These are phyloP conservation scores for Suhomyces atakaporum DNA, from an alignment of 1,139 yeast genomes.

Conservation along the genomic window DNA sequence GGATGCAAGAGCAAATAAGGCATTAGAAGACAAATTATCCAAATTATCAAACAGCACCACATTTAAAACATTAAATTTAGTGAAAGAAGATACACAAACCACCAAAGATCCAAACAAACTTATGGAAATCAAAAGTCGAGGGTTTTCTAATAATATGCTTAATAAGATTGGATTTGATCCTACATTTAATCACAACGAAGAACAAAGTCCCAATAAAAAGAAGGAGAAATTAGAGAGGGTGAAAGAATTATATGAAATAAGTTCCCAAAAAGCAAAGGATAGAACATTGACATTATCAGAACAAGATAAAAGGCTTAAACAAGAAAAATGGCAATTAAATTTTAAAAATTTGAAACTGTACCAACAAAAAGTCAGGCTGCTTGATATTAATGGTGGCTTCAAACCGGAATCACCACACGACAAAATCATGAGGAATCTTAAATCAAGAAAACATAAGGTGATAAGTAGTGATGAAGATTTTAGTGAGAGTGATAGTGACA, in stretches of 20 bases:
- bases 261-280: slow-evolving; percentile 19
- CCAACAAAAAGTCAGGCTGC: slow-evolving; percentile 16
- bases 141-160: slow-evolving; percentile 41
- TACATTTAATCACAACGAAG: slow-evolving; percentile 21
- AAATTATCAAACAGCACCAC: slow-evolving; percentile 19
- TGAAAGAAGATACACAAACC: slow-evolving; percentile 22
- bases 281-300: slow-evolving; percentile 24
- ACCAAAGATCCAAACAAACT: slow-evolving; percentile 24
- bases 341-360: slow-evolving; percentile 21
- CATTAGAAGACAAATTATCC: slow-evolving; percentile 32
- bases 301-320: slow-evolving; percentile 19
- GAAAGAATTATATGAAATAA: slow-evolving; percentile 29
- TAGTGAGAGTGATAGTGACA: slow-evolving; percentile 18
- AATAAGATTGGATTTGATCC: slow-evolving; percentile 56
- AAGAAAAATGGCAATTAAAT: slow-evolving; percentile 27
- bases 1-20: slow-evolving; percentile 36
- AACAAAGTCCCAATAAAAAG: slow-evolving; percentile 16
- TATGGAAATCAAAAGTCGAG: slow-evolving; percentile 17
- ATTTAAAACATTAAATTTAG: slow-evolving; percentile 19
- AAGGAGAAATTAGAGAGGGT: slow-evolving; percentile 18
- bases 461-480: slow-evolving; percentile 13
- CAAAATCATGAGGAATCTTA: slow-evolving; percentile 6
- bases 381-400: slow-evolving; percentile 11
- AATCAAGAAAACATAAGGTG: slow-evolving; percentile 11
- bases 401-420: not conserved